These are phyloP conservation scores for Hypsizygus marmoreus DNA, from an alignment of 768 basidiomycete genomes.

Conservation along the genomic window DNA sequence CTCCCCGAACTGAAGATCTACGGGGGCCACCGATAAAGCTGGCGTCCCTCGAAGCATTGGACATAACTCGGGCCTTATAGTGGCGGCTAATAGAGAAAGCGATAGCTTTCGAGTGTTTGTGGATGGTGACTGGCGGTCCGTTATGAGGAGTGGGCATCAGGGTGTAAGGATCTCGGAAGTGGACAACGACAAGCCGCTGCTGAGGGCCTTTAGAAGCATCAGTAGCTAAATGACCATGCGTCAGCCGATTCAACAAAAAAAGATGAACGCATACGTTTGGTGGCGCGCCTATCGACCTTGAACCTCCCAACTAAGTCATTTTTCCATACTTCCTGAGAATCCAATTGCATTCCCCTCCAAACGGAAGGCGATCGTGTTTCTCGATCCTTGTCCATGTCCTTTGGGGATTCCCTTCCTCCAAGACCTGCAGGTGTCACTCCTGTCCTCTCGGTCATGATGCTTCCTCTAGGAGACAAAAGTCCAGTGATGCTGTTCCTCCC, in stretches of 20 bases:
- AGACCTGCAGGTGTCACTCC: background rate
- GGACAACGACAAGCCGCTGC: constrained; percentile 66
- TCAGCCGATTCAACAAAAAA: constrained; percentile 1
- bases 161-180: constrained; percentile 52
- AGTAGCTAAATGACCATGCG: constrained; percentile 30
- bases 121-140: constrained; percentile 70
- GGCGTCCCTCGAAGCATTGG: background rate
- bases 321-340: constrained; percentile 66
- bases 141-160: constrained; percentile 37
- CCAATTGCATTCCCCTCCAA: constrained; percentile 53
- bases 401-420: constrained; percentile 12
- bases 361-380: constrained; percentile 22
- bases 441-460: constrained; percentile 26
- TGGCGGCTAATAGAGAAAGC: constrained; percentile 81
- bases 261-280: constrained; percentile 33
- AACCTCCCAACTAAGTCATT: constrained; percentile 65
- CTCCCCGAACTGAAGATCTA: constrained; percentile 14
- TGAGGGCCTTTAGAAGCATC: constrained; percentile 62
- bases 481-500: constrained; percentile 27
- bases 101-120: constrained; percentile 78
- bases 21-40: too few relatives aligned
- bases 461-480: constrained; percentile 31
- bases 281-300: constrained; percentile 54
- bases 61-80: constrained; percentile 35
- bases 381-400: constrained; percentile 16